Evolutionary conservation across 768 basidiomycete species (phyloP).

Genomic region (Melanogaster broomeanus): DNA sequence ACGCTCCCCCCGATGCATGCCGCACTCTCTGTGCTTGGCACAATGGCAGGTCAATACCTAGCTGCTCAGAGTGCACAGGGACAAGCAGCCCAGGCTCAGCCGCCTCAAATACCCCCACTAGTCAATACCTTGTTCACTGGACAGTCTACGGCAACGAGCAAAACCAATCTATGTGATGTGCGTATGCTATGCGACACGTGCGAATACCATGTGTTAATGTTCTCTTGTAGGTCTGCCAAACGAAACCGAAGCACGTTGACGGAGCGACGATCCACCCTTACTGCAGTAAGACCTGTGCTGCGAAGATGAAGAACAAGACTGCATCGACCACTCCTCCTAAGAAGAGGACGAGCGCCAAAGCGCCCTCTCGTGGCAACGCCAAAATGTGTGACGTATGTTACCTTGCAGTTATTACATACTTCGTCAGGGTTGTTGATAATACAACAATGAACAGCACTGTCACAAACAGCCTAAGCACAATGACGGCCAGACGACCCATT

Average conservation of each 20-base stretch:
- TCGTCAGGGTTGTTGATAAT: conserved; percentile 3
- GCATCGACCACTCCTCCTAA: conserved; percentile 26
- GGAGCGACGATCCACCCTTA: conserved; percentile 57
- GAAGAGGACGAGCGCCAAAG: conserved; percentile 25
- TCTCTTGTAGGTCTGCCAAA: conserved; percentile 49
- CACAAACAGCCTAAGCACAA: conserved; percentile 59
- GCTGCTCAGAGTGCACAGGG: conserved; percentile 31
- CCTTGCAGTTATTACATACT: conserved; percentile 7
- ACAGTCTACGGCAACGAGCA: conserved; percentile 21
- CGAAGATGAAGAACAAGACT: conserved; percentile 41
- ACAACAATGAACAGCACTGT: conserved; percentile 46
- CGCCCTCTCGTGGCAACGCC: conserved; percentile 25
- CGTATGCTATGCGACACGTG: conserved; percentile 17
- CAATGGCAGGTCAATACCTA: conserved; percentile 37
- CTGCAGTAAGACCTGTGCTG: conserved; percentile 59
- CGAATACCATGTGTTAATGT: conserved; percentile 1
- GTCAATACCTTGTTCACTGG: conserved; percentile 7
- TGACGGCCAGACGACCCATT: conserved; percentile 58
- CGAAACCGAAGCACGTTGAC: conserved; percentile 57
- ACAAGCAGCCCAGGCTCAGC: conserved; percentile 27
- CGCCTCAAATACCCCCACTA: conserved; percentile 23
- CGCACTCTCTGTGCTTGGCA: conserved; percentile 37
- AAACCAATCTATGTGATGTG: conserved; percentile 53
- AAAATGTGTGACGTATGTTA: conserved; percentile 53
- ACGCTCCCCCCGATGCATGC: conserved; percentile 37